Conservation (phyloP, 306 rosid genomes). For the Casuarina cunninghamiana region DNA sequence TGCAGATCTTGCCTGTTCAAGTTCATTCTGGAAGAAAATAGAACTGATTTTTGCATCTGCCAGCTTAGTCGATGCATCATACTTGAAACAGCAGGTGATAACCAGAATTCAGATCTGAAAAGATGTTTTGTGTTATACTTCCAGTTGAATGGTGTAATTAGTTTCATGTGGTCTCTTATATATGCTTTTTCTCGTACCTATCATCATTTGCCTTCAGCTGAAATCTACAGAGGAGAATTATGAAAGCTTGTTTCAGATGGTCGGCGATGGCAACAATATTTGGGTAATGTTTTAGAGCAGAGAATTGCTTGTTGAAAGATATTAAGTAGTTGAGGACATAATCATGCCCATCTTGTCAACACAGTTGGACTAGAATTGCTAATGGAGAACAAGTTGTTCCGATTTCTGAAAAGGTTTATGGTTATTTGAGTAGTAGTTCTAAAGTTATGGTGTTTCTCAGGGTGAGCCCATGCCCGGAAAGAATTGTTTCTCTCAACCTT, state of each 20-base stretch:
- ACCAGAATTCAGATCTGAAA: not conserved
- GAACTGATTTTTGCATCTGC: conserved; percentile 64
- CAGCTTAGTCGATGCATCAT: conserved; percentile 45
- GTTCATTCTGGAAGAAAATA: conserved; percentile 79
- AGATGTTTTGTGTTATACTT: conserved; percentile 15
- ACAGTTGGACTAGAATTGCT: too few relatives aligned
- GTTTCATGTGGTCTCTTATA: conserved; percentile 26
- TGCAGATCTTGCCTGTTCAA: conserved; percentile 69
- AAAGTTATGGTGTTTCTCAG: conserved; percentile 41
- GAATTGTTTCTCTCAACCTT: conserved; percentile 37
- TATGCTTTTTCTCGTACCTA: conserved; percentile 8
- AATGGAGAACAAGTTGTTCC: not conserved
- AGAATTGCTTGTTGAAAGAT: not conserved
- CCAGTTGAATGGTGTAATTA: conserved; percentile 17
- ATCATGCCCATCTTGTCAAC: too few relatives aligned
- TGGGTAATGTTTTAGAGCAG: conserved; percentile 41
- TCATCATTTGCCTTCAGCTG: conserved; percentile 43
- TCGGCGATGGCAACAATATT: conserved; percentile 41
- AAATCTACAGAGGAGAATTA: conserved; percentile 51
- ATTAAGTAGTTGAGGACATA: too few relatives aligned
- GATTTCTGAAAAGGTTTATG: not conserved
- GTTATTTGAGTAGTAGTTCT: conserved; percentile 16
- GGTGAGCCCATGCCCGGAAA: conserved; percentile 39
- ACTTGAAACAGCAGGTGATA: conserved; percentile 71
- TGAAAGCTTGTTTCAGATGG: conserved; percentile 43